Conservation (phyloP, 1,284 basidiomycete genomes). For the Cryptococcus sp. region DNA sequence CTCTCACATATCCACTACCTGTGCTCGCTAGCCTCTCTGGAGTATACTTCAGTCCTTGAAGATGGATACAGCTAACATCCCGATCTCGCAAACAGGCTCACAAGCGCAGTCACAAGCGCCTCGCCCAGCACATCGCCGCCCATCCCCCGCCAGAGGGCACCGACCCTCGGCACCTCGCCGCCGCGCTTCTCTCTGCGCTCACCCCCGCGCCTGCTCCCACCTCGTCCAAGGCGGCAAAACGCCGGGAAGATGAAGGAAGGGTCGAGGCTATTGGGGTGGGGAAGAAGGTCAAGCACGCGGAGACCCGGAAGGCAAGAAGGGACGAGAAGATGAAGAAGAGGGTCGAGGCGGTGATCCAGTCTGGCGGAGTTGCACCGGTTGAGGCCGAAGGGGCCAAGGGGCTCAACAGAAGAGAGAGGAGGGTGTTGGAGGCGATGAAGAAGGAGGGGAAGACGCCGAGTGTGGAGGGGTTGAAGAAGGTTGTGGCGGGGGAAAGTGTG, state of each 20-base stretch:
- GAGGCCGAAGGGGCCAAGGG: too few species aligned
- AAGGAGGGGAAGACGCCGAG: conserved; percentile 6
- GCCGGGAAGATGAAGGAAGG: neutral
- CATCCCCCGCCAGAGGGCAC: conserved; percentile 6
- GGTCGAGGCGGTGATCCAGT: neutral
- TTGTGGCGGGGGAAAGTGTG: conserved; percentile 2
- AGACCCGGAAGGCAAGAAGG: neutral
- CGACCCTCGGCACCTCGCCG: conserved; percentile 34
- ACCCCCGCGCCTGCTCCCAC: neutral
- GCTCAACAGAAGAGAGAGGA: too few species aligned
- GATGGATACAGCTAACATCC: too few species aligned
- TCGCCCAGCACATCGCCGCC: conserved; percentile 14
- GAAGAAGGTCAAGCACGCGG: neutral
- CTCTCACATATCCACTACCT: too few species aligned
- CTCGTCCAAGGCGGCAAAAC: neutral
- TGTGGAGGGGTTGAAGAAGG: neutral
- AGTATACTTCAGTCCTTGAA: too few species aligned
- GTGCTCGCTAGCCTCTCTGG: too few species aligned
- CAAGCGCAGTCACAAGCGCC: conserved; percentile 31
- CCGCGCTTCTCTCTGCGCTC: conserved; percentile 24
- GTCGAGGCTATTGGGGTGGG: neutral
- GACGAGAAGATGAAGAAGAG: conserved; percentile 5
- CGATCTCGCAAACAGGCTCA: conserved; percentile 21
- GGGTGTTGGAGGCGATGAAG: neutral
- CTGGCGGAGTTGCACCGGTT: too few species aligned